Evolutionary conservation across 495 filamentous ascomycete genomes (phyloP), one percentile per base, ranked within the genome.

Genomic region (Parathielavia appendiculata): DNA sequence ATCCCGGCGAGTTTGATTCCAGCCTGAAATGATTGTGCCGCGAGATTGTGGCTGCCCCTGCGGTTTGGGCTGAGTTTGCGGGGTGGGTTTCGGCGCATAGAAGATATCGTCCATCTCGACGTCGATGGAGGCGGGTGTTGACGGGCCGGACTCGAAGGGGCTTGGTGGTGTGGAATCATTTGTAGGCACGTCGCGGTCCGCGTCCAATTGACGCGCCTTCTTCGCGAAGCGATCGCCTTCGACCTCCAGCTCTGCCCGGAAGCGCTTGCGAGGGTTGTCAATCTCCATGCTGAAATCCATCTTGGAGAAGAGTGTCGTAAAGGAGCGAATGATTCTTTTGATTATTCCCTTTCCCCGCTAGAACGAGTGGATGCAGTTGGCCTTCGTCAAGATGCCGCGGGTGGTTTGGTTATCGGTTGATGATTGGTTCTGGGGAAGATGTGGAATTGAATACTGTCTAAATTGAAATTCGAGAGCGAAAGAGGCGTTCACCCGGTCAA

Each of bases 261-360:
- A 20, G 16, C 48, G 11, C 48, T 51, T 51, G 48, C 48, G 48
- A 5, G 32, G 17, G 34, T 34, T 45, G 52, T 55, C 52, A 19
- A 55, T 45, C 12, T 55, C n/a, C 52, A 55, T 55, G 16, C 8
- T 13, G 52, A 45, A 55, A 23, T 55, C 52, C 52, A 55, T 55
- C 1, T 45, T 55, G 19, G 9, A 44, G 36, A 22, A n/a, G 52
- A 35, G 52, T 34, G 52, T 34, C 30, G 16, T 14, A 26, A 46
- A 14, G 12, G 40, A 52, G 22, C 12, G 50, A 52, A 22, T 40
- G 34, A 6, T 10, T 51, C 10, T 35, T 22, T 17, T 40, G 40
- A 16, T n/a, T 11, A 11, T 43, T 17, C 9, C 26, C 26, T 30
- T 14, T n/a, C n/a, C n/a, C n/a, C n/a, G n/a, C n/a, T n/a, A n/a